Evolutionary conservation across 1,139 yeast species (phyloP), one percentile per base, ranked within the genome.

Genomic region (Trichomonascaceae sp.): DNA sequence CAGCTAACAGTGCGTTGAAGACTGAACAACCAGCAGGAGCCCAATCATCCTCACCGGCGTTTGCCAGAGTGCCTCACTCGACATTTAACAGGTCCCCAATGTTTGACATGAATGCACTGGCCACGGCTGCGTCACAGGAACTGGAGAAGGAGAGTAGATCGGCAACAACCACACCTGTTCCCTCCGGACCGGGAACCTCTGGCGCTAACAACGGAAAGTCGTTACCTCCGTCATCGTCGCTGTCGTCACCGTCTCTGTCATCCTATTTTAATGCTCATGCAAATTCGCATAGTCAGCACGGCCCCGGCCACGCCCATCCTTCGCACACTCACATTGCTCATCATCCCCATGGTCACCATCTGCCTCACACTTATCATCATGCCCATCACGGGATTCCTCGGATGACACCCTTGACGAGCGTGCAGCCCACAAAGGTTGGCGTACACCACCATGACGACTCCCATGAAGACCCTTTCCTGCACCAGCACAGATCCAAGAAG

Each of bases 81-180:
- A 17, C 35, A 35, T 18, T 36, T 30, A 33, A 37, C 26, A 16
- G 33, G 26, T 31, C 42, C 16, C 43, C 42, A 3, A 43, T 68
- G 35, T 66, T 72, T 56, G 84, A 78, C 50, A 80, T 81, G 53
- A 80, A 80, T 51, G 67, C 79, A 3, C 59, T 81, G 40, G 93
- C 92, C 3, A 71, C 78, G 17, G 92, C 93, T 3, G 93, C 93
- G 1, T 70, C 85, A 4, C 80, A 79, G 50, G 89, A 80, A 52
- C 64, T 81, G 37, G 78, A 69, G 47, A 65, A 67, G 29, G 71
- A 67, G 38, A 44, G 42, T 31, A 36, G 37, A 8, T 37, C 41
- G 2, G 36, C 34, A 6, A 35, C 35, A 3, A 31, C 33, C 5
- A 31, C 35, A 23, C 37, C 35, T 28, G 32, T 35, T n/a, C n/a